A percentile compares a stretch with the other conserved stretches of the same genome.
phyloP scores from a whole-genome alignment of 176 grass and related monocot genomes.

The Dactylis glomerata region DNA sequence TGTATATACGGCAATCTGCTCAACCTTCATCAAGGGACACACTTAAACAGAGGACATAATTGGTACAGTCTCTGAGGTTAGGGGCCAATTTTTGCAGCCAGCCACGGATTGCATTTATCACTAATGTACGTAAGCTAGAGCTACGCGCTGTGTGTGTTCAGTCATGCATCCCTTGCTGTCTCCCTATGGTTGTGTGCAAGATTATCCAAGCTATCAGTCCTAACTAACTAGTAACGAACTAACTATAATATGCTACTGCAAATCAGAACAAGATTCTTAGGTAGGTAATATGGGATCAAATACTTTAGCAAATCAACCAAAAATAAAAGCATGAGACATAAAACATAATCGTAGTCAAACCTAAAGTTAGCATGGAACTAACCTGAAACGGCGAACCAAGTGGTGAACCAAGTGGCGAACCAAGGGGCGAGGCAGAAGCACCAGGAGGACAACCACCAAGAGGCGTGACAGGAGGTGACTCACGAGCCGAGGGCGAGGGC shows the following conservation, averaged over 20 bases:
- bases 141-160: neutral
- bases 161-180: neutral
- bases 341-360: too few relatives aligned
- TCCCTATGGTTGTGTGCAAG: neutral
- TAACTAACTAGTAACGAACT: neutral
- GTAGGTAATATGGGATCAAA: neutral
- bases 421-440: too few relatives aligned
- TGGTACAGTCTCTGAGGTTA: slow-evolving; percentile 8
- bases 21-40: slow-evolving; percentile 2
- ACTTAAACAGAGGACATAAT: neutral
- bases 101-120: neutral
- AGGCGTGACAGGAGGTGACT: too few relatives aligned
- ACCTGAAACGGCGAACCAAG: too few relatives aligned
- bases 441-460: too few relatives aligned
- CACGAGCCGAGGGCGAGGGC: too few relatives aligned
- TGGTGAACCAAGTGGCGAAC: too few relatives aligned
- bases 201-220: neutral
- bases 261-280: neutral
- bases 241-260: neutral
- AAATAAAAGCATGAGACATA: too few relatives aligned
- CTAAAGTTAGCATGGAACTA: too few relatives aligned
- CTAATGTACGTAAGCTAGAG: slow-evolving; percentile 16
- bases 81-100: neutral
- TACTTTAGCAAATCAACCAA: too few relatives aligned
- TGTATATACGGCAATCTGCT: neutral